Conservation (phyloP, 768 basidiomycete genomes). For the Tricholoma bakamatsutake region DNA sequence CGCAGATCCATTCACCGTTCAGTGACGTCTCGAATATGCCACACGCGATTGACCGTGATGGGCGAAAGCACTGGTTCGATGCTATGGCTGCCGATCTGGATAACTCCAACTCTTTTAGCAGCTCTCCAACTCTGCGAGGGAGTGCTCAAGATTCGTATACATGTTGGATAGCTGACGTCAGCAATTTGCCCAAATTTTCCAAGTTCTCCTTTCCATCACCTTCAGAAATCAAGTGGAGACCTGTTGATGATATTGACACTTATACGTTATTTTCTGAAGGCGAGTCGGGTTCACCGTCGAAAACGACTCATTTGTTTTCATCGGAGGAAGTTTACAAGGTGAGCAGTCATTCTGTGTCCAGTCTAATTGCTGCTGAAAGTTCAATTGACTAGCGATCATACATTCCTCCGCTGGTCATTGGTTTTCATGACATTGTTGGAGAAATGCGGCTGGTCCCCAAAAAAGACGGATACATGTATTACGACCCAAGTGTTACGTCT, state of each 20-base stretch:
- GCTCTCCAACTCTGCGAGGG: neutral
- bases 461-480: constrained; percentile 9
- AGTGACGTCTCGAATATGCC: neutral
- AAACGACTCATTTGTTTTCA: constrained; percentile 7
- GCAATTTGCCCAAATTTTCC: neutral
- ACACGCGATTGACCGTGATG: neutral
- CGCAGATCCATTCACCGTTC: neutral
- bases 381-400: neutral
- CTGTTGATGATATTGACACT: neutral
- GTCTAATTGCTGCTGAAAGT: too few relatives aligned
- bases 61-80: neutral
- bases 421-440: constrained; percentile 8
- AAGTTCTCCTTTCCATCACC: neutral
- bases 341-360: neutral
- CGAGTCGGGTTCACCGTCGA: neutral
- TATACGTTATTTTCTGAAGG: neutral
- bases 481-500: constrained; percentile 7
- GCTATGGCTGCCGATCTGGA: neutral
- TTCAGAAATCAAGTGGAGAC: neutral
- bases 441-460: constrained; percentile 1
- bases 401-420: constrained; percentile 11
- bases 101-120: neutral
- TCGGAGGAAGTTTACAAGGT: constrained; percentile 8
- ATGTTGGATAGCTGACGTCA: neutral
- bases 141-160: neutral